phyloP scores from a whole-genome alignment of 2,329 filamentous ascomycete genomes.

The Aureobasidium pullulans region DNA sequence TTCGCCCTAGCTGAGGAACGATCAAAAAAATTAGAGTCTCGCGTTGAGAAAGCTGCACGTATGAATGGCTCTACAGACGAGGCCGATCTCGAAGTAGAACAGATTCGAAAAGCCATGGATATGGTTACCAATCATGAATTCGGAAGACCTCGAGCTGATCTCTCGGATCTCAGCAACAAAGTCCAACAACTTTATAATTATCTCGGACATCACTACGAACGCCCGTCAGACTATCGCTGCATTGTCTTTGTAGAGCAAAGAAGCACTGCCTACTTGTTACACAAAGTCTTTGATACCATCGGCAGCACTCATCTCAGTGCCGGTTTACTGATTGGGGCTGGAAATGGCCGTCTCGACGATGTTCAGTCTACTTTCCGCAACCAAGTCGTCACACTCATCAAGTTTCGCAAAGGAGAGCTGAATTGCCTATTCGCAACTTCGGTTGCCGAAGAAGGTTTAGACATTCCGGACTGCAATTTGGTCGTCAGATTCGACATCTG shows the following conservation, averaged over 20 bases:
- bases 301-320: conserved; percentile 52
- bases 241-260: conserved; percentile 83
- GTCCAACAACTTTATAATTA: conserved; percentile 55
- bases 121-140: conserved; percentile 13
- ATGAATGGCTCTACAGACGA: conserved; percentile 3
- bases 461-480: conserved; percentile 61
- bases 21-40: conserved; percentile 52
- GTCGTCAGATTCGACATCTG: conserved; percentile 77
- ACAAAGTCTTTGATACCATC: conserved; percentile 56
- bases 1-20: conserved; percentile 59
- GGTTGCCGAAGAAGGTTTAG: conserved; percentile 59
- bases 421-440: conserved; percentile 59
- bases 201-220: conserved; percentile 56
- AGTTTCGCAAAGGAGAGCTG: conserved; percentile 51
- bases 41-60: conserved; percentile 34
- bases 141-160: neutral
- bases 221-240: conserved; percentile 55
- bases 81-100: conserved; percentile 44
- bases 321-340: conserved; percentile 58
- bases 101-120: conserved; percentile 52
- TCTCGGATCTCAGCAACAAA: conserved; percentile 60
- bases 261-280: conserved; percentile 67
- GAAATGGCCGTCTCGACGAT: conserved; percentile 33
- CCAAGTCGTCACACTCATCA: conserved; percentile 66
- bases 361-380: conserved; percentile 61